Evolutionary conservation across 306 rosid genomes (phyloP), one percentile per base, ranked within the genome.

Genomic region (Citrullus mucosospermus): DNA sequence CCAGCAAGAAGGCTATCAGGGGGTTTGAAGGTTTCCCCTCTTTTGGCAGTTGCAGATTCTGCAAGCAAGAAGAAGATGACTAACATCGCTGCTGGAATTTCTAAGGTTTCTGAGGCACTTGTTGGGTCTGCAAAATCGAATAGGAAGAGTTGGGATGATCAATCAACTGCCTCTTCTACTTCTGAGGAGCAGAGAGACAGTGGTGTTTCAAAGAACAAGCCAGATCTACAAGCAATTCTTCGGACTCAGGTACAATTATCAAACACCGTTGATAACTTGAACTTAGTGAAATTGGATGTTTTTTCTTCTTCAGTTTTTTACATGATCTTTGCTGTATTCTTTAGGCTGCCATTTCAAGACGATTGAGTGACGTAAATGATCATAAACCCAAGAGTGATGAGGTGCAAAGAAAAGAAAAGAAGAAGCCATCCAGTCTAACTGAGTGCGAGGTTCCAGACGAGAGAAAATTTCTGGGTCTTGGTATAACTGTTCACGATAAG

Each of bases 101-200:
- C 97, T 1, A 92, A 84, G 88, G 84, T 87, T 9, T 92, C 97
- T 0, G 97, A 95, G 68, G 90, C 92, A 2, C 66, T 90, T 30
- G 86, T 76, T 25, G 98, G 96, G n/a, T 85, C 94, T 3, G 86
- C 84, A 4, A 93, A 91, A 86, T n/a, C 82, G 54, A 48, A 28
- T 3, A 83, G 97, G 87, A 95, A 90, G 91, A 87, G 85, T 57
- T 95, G 99, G 97, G 99, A 91, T 60, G 99, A 91, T 63, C 91
- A 85, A 3, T 85, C 83, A 10, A 78, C 70, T 1, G 79, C 39
- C 71, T 65, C 50, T 34, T 10, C 82, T 43, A n/a, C 80, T 6
- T 63, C 83, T 8, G 80, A 54, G 76, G 96, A 88, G 55, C 81
- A 71, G 12, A 91, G 77, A 68, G 93, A 95, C 51, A 86, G 87